Percentiles rank a stretch among this genome's conserved stretches.
Evolutionary conservation across 1,284 basidiomycete species (phyloP).

Genomic region (Violaceomyces palustris): DNA sequence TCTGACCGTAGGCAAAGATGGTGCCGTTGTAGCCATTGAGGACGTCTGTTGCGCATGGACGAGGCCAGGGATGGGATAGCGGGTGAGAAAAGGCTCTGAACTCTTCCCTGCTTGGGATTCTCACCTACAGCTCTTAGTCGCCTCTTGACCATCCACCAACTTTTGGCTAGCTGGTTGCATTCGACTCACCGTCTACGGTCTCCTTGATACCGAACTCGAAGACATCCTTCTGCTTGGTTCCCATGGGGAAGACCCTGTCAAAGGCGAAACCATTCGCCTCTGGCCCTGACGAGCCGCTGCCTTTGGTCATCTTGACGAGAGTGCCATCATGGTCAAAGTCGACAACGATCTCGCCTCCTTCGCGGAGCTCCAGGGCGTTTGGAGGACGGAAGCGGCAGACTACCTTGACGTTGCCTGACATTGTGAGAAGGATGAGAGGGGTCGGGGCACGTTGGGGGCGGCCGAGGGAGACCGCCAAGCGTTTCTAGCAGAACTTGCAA

Average conservation of each 20-base stretch:
- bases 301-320: constrained; percentile 62
- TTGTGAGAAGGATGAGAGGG: constrained; percentile 3
- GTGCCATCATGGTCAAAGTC: constrained; percentile 77
- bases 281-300: constrained; percentile 50
- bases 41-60: constrained; percentile 65
- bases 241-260: constrained; percentile 92
- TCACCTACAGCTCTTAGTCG: too few species aligned
- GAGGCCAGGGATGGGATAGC: constrained; percentile 1
- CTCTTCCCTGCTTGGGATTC: too few species aligned
- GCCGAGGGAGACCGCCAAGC: too few species aligned
- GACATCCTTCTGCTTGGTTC: constrained; percentile 84
- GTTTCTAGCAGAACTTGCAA: too few species aligned
- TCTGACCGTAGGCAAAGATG: constrained; percentile 93
- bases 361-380: constrained; percentile 83
- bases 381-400: constrained; percentile 72
- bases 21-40: constrained; percentile 94
- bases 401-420: constrained; percentile 50
- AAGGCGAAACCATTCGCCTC: constrained; percentile 86
- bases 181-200: constrained; percentile 54
- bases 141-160: too few species aligned
- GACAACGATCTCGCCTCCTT: constrained; percentile 84
- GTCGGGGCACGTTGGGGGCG: too few species aligned
- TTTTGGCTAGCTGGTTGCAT: background rate
- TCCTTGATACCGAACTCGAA: constrained; percentile 99
- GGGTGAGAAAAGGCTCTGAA: too few species aligned